Evolutionary conservation across 306 rosid genomes (phyloP).

Genomic region (Mimosa bimucronata): DNA sequence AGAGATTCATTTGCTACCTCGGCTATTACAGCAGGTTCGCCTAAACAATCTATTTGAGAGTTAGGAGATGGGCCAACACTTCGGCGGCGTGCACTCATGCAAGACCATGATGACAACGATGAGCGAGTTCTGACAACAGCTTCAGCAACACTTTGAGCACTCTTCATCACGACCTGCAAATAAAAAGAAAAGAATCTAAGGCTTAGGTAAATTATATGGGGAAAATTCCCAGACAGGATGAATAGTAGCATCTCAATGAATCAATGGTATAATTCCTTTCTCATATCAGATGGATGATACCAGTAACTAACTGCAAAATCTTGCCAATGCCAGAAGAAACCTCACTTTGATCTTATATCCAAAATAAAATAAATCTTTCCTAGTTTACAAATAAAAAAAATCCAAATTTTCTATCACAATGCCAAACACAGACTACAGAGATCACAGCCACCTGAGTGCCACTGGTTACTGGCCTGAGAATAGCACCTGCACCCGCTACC

Average conservation of each 20-base stretch:
- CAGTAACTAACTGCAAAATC: conserved; percentile 12
- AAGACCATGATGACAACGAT: conserved; percentile 89
- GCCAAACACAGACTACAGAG: conserved; percentile 19
- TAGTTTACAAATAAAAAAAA: neutral
- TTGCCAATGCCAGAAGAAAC: conserved; percentile 1
- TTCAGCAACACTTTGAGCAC: conserved; percentile 93
- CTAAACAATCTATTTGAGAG: conserved; percentile 49
- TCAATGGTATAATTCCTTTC: conserved; percentile 21
- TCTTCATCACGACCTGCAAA: conserved; percentile 81
- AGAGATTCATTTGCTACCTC: conserved; percentile 50
- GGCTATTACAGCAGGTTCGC: conserved; percentile 50
- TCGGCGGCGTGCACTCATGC: conserved; percentile 95
- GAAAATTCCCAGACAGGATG: conserved; percentile 24
- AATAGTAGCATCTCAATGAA: neutral
- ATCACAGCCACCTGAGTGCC: conserved; percentile 78
- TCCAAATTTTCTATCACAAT: neutral
- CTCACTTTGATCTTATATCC: conserved; percentile 9
- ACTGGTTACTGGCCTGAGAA: conserved; percentile 82
- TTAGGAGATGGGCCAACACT: conserved; percentile 49
- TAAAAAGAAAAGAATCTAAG: conserved; percentile 36
- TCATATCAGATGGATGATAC: conserved; percentile 20
- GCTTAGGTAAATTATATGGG: conserved; percentile 3
- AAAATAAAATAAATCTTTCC: neutral
- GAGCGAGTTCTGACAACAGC: conserved; percentile 95
- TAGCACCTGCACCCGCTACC: conserved; percentile 91